Percentiles rank a stretch among this genome's conserved stretches.
Evolutionary conservation across 169 alveolate genomes (phyloP).

Genomic region (Eimeria acervulina): DNA sequence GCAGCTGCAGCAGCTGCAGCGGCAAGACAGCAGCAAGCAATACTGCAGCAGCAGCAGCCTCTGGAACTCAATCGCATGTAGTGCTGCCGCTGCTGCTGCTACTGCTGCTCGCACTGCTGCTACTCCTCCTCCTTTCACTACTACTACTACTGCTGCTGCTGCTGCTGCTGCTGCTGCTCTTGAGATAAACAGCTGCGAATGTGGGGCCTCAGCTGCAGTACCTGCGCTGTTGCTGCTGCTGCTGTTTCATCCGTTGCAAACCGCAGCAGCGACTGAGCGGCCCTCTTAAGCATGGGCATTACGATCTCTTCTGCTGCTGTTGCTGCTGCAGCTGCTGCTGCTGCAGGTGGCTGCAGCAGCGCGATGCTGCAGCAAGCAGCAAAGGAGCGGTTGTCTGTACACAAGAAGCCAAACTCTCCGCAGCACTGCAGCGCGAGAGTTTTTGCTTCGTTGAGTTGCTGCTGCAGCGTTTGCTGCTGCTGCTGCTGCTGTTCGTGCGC

Average conservation of each 20-base stretch:
- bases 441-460: not conserved
- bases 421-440: conserved; percentile 42
- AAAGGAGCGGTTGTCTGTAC: conserved; percentile 12
- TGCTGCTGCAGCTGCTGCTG: conserved; percentile 35
- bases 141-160: conserved; percentile 24
- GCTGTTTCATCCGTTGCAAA: conserved; percentile 6
- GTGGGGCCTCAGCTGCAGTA: conserved; percentile 17
- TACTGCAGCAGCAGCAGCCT: not conserved
- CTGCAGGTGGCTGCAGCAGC: conserved; percentile 53
- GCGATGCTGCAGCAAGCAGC: conserved; percentile 70
- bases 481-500: conserved; percentile 20
- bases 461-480: conserved; percentile 8
- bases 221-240: conserved; percentile 9
- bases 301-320: conserved; percentile 2
- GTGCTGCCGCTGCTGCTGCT: conserved; percentile 7
- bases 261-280: conserved; percentile 14
- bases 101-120: no score
- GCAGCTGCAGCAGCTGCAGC: not conserved
- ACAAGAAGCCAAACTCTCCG: conserved; percentile 26
- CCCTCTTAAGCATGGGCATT: not conserved
- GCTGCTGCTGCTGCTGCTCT: conserved; percentile 14
- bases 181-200: not conserved
- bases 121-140: not conserved
- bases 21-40: no score
- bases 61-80: no score